Evolutionary conservation across 1,284 basidiomycete genomes (phyloP).

Genomic region (Cerrena zonata): DNA sequence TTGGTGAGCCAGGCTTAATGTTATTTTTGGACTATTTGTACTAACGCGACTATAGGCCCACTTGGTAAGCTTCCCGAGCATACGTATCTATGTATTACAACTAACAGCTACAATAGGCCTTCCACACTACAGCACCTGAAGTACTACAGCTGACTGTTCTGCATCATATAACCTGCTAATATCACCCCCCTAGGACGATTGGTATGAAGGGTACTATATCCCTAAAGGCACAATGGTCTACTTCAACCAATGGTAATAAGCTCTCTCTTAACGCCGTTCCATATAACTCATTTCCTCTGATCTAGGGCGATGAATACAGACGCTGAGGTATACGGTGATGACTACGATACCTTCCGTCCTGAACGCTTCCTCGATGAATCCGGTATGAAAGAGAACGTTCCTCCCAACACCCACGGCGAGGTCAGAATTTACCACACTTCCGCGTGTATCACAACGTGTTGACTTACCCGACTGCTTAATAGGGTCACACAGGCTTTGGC

Average conservation of each 20-base stretch:
- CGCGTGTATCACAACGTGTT: not conserved
- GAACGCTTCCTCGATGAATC: conserved; percentile 20
- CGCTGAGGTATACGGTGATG: conserved; percentile 16
- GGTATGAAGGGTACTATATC: conserved; percentile 39
- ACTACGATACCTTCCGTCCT: conserved; percentile 21
- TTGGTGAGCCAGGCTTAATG: conserved; percentile 1
- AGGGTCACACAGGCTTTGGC: conserved; percentile 9
- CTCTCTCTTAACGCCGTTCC: conserved; percentile 14
- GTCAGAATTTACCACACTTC: not conserved
- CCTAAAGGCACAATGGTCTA: conserved; percentile 39
- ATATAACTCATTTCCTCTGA: not conserved
- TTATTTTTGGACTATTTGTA: too few species aligned
- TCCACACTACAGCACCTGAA: conserved; percentile 3
- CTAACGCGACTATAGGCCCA: too few species aligned
- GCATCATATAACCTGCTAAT: not conserved
- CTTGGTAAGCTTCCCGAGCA: too few species aligned
- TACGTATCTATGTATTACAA: too few species aligned
- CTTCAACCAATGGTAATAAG: conserved; percentile 35
- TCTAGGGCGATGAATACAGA: conserved; percentile 25
- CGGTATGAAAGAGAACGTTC: conserved; percentile 5
- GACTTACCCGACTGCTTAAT: not conserved
- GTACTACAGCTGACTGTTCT: not conserved
- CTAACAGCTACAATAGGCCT: conserved; percentile 1
- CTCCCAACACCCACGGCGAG: conserved; percentile 7
- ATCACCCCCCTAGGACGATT: conserved; percentile 29